A percentile compares a stretch with the other conserved stretches of the same genome.
Evolutionary conservation across 495 filamentous ascomycete genomes (phyloP).

Genomic region (Aspergillus haitiensis): DNA sequence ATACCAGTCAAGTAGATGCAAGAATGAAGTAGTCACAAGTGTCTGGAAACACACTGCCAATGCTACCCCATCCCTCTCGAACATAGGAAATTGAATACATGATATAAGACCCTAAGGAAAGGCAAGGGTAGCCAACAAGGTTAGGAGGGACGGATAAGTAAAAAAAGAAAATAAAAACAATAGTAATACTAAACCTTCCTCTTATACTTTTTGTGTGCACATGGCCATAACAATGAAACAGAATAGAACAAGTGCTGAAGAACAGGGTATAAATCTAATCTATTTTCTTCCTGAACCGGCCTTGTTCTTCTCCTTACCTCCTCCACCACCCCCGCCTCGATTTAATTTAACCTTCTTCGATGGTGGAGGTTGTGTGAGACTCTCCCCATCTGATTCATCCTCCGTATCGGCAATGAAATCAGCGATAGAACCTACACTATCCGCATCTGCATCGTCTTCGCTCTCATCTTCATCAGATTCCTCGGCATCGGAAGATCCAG

Average conservation of each 20-base stretch:
- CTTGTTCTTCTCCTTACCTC: conserved; percentile 37
- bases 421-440: conserved; percentile 45
- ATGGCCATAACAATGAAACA: conserved; percentile 3
- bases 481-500: conserved; percentile 49
- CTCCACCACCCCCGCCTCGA: conserved; percentile 26
- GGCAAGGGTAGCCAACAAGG: too few species aligned
- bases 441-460: conserved; percentile 44
- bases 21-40: conserved; percentile 13
- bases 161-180: not conserved
- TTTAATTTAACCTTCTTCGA: conserved; percentile 41
- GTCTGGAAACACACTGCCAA: conserved; percentile 3
- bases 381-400: conserved; percentile 38
- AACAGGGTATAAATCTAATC: conserved; percentile 28
- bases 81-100: conserved; percentile 12
- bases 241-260: conserved; percentile 14
- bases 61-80: conserved; percentile 1
- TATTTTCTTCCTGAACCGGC: conserved; percentile 31
- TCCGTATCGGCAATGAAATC: conserved; percentile 51
- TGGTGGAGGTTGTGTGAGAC: conserved; percentile 30
- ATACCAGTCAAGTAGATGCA: conserved; percentile 15
- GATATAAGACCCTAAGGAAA: not conserved
- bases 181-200: conserved; percentile 1
- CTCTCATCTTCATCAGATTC: conserved; percentile 49
- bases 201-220: conserved; percentile 20
- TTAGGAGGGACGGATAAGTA: not conserved